Evolutionary conservation across 2,329 filamentous ascomycete genomes (phyloP).

Genomic region (Diaporthe sp.): DNA sequence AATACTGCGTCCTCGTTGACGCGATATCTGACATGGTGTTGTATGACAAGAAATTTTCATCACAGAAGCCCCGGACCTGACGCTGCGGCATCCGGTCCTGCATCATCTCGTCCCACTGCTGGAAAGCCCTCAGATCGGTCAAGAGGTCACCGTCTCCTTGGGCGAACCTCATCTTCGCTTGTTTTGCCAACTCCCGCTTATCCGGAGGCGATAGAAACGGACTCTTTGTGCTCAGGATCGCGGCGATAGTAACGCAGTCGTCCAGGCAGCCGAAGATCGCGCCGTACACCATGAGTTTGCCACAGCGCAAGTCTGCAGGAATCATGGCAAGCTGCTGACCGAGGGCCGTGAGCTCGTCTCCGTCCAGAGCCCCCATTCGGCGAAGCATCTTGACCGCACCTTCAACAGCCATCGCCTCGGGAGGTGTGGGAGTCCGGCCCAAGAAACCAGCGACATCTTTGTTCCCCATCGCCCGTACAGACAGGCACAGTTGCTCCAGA

Average conservation of each 20-base stretch:
- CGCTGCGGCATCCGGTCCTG: slow-evolving; percentile 70
- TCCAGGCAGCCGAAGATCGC: slow-evolving; percentile 94
- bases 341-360: slow-evolving; percentile 88
- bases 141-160: slow-evolving; percentile 87
- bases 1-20: slow-evolving; percentile 87
- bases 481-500: slow-evolving; percentile 92
- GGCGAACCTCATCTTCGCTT: slow-evolving; percentile 81
- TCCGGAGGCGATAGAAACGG: slow-evolving; percentile 90
- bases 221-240: slow-evolving; percentile 89
- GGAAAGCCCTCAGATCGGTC: slow-evolving; percentile 87
- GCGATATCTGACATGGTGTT: slow-evolving; percentile 90
- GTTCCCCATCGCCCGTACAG: slow-evolving; percentile 95
- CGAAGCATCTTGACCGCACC: slow-evolving; percentile 84
- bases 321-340: slow-evolving; percentile 96
- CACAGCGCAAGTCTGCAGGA: slow-evolving; percentile 90
- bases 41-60: slow-evolving; percentile 85
- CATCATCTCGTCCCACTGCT: slow-evolving; percentile 82
- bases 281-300: slow-evolving; percentile 95
- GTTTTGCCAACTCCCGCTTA: slow-evolving; percentile 84
- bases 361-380: slow-evolving; percentile 90
- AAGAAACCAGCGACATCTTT: slow-evolving; percentile 86
- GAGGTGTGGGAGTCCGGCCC: slow-evolving; percentile 88
- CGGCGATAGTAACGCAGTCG: slow-evolving; percentile 87
- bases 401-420: slow-evolving; percentile 86
- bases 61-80: slow-evolving; percentile 82